phyloP scores from a whole-genome alignment of 148 eudicot species.

The Heliosperma pusillum region DNA sequence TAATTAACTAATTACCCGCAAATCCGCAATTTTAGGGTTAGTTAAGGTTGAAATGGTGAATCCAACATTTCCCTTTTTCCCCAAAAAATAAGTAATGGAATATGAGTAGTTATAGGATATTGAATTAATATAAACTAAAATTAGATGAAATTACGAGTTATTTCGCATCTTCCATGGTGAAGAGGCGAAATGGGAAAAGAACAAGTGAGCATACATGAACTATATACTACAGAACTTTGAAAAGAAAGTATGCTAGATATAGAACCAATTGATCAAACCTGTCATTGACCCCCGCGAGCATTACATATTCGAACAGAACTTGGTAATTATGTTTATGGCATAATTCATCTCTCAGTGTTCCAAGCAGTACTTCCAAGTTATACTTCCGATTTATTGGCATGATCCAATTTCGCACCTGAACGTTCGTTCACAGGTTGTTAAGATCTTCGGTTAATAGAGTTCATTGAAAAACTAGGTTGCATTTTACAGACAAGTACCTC shows the following conservation, averaged over 20 bases:
- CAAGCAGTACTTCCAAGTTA: constrained; percentile 71
- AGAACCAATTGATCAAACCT: constrained; percentile 47
- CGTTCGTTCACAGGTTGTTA: constrained; percentile 4
- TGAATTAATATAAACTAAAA: no score
- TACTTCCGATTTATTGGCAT: constrained; percentile 98
- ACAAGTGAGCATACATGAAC: not conserved
- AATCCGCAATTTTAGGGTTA: not conserved
- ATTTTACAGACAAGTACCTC: constrained; percentile 47
- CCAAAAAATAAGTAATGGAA: no score
- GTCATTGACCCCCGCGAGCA: constrained; percentile 97
- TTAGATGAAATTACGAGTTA: no score
- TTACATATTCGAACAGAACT: constrained; percentile 90
- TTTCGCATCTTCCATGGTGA: no score
- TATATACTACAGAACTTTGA: not conserved
- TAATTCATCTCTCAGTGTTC: constrained; percentile 74
- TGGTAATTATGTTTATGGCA: constrained; percentile 55
- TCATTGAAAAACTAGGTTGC: not conserved
- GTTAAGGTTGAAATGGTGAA: no score
- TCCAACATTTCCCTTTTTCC: no score
- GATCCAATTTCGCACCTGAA: constrained; percentile 92
- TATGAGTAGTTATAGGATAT: no score
- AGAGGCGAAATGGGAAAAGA: no score
- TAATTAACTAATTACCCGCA: no score
- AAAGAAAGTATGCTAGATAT: not conserved
- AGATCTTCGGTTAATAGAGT: not conserved